phyloP scores from a whole-genome alignment of 163 green algal genomes.

The Scenedesmus sp. region DNA sequence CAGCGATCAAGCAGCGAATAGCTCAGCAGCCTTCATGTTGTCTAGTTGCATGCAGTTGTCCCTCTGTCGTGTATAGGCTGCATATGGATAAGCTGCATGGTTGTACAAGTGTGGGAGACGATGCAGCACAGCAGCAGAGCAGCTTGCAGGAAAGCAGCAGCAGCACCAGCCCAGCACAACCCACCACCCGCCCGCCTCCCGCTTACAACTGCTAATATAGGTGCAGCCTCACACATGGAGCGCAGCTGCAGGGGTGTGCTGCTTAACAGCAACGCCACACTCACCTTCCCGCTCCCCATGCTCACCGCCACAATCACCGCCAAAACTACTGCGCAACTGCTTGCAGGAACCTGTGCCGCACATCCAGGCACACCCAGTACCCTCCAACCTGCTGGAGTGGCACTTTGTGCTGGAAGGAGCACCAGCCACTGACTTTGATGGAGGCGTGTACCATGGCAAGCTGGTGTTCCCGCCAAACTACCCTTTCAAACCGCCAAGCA shows the following conservation, averaged over 20 bases:
- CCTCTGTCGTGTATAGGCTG: too few relatives aligned
- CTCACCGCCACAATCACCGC: neutral
- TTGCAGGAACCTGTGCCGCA: conserved; percentile 73
- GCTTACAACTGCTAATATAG: neutral
- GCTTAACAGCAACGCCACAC: neutral
- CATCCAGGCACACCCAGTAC: conserved; percentile 69
- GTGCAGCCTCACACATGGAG: neutral
- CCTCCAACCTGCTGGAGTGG: conserved; percentile 75
- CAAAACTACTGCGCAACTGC: neutral
- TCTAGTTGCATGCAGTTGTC: too few relatives aligned
- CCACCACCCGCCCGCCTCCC: neutral
- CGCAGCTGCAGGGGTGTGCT: neutral
- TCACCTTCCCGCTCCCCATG: neutral
- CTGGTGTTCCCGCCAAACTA: conserved; percentile 68
- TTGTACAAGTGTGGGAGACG: too few relatives aligned
- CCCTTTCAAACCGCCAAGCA: conserved; percentile 78
- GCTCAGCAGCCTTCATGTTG: neutral
- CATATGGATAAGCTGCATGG: too few relatives aligned
- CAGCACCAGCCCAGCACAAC: neutral
- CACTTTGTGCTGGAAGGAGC: conserved; percentile 76
- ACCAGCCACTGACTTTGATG: conserved; percentile 69
- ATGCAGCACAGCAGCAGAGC: neutral
- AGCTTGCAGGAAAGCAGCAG: neutral
- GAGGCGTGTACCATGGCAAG: conserved; percentile 76
- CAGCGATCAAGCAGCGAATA: neutral